A percentile compares a stretch with the other conserved stretches of the same genome.
Conservation (phyloP, 805 yeast species). For the Lipomyces starkeyi region DNA sequence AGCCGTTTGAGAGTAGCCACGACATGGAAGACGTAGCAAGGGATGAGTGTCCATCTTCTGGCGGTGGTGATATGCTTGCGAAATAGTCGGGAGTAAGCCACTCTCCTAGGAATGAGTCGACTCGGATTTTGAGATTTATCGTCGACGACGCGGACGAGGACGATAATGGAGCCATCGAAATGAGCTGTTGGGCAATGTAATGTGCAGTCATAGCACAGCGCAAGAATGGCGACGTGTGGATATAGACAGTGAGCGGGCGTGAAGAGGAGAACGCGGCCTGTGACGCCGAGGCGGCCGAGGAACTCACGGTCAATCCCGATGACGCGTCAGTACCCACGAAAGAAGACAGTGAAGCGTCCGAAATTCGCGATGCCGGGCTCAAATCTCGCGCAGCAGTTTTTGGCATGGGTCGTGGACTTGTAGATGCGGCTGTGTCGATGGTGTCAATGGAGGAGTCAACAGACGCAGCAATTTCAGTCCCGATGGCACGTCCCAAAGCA, state of each 20-base stretch:
- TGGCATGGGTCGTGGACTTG: not conserved
- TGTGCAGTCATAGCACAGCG: slow-evolving; percentile 49
- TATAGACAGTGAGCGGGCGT: slow-evolving; percentile 27
- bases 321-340: slow-evolving; percentile 2
- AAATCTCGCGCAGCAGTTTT: not conserved
- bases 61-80: slow-evolving; percentile 46
- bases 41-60: slow-evolving; percentile 46
- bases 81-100: slow-evolving; percentile 51
- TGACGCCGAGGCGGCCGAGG: slow-evolving; percentile 8
- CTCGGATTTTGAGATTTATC: slow-evolving; percentile 31
- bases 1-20: slow-evolving; percentile 38
- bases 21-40: slow-evolving; percentile 40
- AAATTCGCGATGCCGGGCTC: slow-evolving; percentile 4
- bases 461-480: slow-evolving; percentile 26
- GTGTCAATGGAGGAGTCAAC: slow-evolving; percentile 22
- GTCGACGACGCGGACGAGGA: slow-evolving; percentile 5
- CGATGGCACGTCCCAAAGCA: slow-evolving; percentile 40
- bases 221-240: slow-evolving; percentile 48
- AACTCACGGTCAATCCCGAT: not conserved
- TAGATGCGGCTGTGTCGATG: not conserved
- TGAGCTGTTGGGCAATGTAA: slow-evolving; percentile 39
- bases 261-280: not conserved
- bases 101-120: slow-evolving; percentile 48
- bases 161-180: slow-evolving; percentile 4
- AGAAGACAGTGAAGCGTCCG: slow-evolving; percentile 8